These are phyloP conservation scores for Fonsecaea pedrosoi DNA, from an alignment of 2,329 filamentous ascomycete species.

Conservation along the genomic window DNA sequence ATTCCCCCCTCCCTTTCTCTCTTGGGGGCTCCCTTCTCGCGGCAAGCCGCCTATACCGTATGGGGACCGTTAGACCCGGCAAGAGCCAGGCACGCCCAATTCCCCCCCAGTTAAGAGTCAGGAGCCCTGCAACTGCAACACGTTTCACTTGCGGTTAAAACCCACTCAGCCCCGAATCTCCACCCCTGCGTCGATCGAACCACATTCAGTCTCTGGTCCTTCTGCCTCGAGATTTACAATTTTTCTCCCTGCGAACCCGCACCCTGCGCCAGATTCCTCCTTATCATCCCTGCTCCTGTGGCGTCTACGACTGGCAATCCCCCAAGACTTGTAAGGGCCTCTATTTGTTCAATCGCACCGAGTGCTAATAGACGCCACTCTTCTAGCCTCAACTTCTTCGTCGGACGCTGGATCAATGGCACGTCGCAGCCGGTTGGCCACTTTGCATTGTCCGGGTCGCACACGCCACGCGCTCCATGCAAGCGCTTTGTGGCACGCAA, in stretches of 20 bases:
- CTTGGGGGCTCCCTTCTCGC: conserved; percentile 6
- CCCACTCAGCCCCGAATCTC: conserved; percentile 8
- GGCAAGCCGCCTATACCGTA: conserved; percentile 16
- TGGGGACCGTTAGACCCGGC: conserved; percentile 3
- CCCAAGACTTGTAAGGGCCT: conserved; percentile 4
- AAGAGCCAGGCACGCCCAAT: not conserved
- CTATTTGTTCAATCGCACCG: conserved; percentile 12
- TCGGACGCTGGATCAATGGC: conserved; percentile 8
- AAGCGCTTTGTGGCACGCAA: conserved; percentile 30
- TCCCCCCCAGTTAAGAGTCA: not conserved
- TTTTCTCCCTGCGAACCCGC: conserved; percentile 4
- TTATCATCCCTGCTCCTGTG: conserved; percentile 8
- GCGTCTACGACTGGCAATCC: conserved; percentile 1
- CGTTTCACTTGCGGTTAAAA: conserved; percentile 28
- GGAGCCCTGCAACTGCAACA: conserved; percentile 25
- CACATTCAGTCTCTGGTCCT: conserved; percentile 17
- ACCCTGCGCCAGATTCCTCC: conserved; percentile 2
- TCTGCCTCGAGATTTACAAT: conserved; percentile 33
- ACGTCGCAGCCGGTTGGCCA: conserved; percentile 20
- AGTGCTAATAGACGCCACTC: conserved; percentile 13
- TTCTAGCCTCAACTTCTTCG: conserved; percentile 5
- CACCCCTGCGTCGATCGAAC: conserved; percentile 14
- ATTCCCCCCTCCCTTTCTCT: conserved; percentile 1
- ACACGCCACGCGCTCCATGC: conserved; percentile 30
- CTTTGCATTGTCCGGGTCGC: conserved; percentile 4